These are phyloP conservation scores for Wickerhamiella brachini DNA, from an alignment of 805 yeast species.

Conservation along the genomic window DNA sequence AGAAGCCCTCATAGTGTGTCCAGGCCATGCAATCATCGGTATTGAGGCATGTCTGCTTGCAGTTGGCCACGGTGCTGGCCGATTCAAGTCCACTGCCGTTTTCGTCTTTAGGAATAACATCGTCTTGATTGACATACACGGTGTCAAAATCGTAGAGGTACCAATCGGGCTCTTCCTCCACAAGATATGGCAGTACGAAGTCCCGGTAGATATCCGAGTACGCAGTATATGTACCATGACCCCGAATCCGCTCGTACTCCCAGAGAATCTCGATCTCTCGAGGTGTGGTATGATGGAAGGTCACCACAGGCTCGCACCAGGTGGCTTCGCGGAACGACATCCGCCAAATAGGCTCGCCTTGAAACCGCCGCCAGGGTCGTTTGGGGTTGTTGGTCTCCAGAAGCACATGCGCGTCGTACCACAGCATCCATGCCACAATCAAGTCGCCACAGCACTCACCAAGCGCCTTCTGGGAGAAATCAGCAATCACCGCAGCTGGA, in stretches of 20 bases:
- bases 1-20: conserved; percentile 8
- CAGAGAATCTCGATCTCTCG: conserved; percentile 23
- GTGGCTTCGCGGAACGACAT: conserved; percentile 13
- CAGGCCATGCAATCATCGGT: conserved; percentile 9
- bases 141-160: neutral
- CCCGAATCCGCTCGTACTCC: conserved; percentile 23
- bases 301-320: conserved; percentile 23
- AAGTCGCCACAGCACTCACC: conserved; percentile 27
- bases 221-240: conserved; percentile 16
- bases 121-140: conserved; percentile 1
- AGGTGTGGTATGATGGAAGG: conserved; percentile 26
- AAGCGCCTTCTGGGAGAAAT: conserved; percentile 8
- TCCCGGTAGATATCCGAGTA: conserved; percentile 24
- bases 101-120: conserved; percentile 5
- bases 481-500: neutral
- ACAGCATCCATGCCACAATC: conserved; percentile 21
- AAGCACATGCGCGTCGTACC: conserved; percentile 15
- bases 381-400: conserved; percentile 6
- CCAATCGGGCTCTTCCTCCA: conserved; percentile 18
- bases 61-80: conserved; percentile 2
- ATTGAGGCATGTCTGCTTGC: conserved; percentile 8
- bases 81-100: neutral
- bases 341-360: conserved; percentile 22
- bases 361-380: conserved; percentile 18
- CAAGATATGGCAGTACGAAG: conserved; percentile 22